These are phyloP conservation scores for Asterophora parasitica DNA, from an alignment of 768 basidiomycete species.

Conservation along the genomic window DNA sequence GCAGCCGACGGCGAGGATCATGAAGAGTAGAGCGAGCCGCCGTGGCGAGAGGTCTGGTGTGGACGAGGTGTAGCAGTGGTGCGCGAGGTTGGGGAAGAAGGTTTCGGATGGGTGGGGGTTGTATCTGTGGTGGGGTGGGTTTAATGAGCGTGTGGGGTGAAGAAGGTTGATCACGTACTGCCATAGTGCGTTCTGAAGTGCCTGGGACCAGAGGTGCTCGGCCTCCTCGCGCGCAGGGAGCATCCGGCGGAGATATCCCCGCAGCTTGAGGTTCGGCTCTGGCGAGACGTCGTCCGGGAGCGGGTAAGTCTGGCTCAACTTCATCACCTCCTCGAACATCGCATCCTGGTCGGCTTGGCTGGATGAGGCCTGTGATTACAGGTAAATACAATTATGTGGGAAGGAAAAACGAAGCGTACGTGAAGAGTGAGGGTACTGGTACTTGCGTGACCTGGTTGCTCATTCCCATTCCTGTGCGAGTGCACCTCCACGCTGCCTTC, in stretches of 20 bases:
- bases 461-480: not conserved
- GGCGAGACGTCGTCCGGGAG: conserved; percentile 40
- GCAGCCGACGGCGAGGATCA: conserved; percentile 67
- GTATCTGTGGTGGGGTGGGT: conserved; percentile 33
- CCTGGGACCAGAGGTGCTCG: conserved; percentile 58
- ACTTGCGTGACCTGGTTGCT: too few relatives aligned
- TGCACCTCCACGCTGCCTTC: not conserved
- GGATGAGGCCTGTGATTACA: too few relatives aligned
- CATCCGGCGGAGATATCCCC: conserved; percentile 51
- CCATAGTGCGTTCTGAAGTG: conserved; percentile 61
- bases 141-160: not conserved
- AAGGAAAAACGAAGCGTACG: not conserved
- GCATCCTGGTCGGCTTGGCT: conserved; percentile 16
- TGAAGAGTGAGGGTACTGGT: not conserved
- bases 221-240: conserved; percentile 55
- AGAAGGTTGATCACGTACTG: conserved; percentile 37
- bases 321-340: conserved; percentile 38
- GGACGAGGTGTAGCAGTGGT: conserved; percentile 57
- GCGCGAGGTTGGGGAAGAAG: conserved; percentile 59
- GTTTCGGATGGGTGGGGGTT: conserved; percentile 63
- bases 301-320: conserved; percentile 57
- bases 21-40: conserved; percentile 58
- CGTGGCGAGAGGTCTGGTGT: conserved; percentile 53
- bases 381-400: too few relatives aligned
- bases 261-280: conserved; percentile 48